Evolutionary conservation across 768 basidiomycete species (phyloP), one percentile per base, ranked within the genome.

Genomic region (Amanita pseudoporphyria): DNA sequence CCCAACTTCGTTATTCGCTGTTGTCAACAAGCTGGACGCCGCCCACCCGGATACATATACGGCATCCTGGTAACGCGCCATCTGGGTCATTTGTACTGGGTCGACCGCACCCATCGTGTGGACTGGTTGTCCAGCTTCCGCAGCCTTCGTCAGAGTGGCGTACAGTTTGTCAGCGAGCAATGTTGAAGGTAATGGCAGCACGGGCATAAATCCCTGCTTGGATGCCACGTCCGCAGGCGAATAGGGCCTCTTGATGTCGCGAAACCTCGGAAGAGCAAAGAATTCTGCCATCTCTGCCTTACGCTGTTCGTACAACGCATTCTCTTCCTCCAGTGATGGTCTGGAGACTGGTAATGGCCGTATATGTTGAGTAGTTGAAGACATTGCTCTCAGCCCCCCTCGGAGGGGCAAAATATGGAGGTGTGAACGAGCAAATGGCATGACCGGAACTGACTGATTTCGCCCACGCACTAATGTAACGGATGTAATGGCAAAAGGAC

Each of bases 41-140:
- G 88, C 91, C 92, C 92, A 95, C 9, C 94, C 93, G 44, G 86
- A 88, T n/a, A 97, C 71, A 58, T 97, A 97, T 2, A 92, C 78
- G 30, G 86, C 82, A 60, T 96, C 86, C 58, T 89, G 86, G 58
- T 87, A 77, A 46, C 69, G 70, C 6, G 89, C 93, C 87, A 91
- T 90, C 67, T 96, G 92, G 0, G 89, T 92, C 86, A 93, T 89
- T 67, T 90, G 92, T 12, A 93, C 78, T 0, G 92, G 91, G 62
- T 96, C 94, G 53, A 96, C 85, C 3, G 89, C 91, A 35, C 92
- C 92, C 79, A 94, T 83, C 1, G 93, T 95, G 58, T 90, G 87
- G 10, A 95, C 77, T 0, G 92, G 90, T 54, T 71, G 71, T 26
- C 77, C 76, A 33, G 76, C 76, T 32, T 71, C 74, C 19, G 79